Conservation (phyloP, 495 filamentous ascomycete genomes). For the Podospora pseudocomata region DNA sequence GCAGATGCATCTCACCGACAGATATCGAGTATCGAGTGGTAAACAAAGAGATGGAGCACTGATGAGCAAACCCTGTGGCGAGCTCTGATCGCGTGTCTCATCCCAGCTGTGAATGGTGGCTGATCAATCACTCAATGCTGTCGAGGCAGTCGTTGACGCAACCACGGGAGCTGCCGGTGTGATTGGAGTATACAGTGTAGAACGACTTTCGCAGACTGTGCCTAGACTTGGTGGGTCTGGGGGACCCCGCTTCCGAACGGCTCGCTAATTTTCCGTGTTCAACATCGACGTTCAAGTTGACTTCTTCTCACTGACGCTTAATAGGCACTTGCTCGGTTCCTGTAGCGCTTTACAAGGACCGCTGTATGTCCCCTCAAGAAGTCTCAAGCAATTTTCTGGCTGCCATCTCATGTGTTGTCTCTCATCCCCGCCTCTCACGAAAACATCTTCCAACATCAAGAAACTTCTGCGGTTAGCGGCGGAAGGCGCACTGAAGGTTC, state of each 20-base stretch:
- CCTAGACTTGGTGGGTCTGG: neutral
- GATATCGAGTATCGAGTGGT: neutral
- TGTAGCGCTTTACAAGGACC: too few species aligned
- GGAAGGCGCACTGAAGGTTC: slow-evolving; percentile 6
- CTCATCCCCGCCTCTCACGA: neutral
- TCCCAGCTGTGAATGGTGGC: neutral
- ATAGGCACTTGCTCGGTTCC: too few species aligned
- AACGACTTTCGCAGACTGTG: neutral
- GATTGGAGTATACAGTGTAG: neutral
- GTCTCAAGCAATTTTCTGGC: too few species aligned
- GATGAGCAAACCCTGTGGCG: neutral
- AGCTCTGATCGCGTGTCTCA: neutral
- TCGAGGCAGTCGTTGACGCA: slow-evolving; percentile 10
- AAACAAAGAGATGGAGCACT: neutral
- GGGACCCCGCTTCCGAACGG: neutral
- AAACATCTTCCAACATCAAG: neutral
- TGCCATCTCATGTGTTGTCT: neutral
- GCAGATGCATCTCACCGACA: neutral
- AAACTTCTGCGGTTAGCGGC: neutral
- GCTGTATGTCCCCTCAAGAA: too few species aligned
- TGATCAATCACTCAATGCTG: neutral
- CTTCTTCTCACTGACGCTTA: too few species aligned
- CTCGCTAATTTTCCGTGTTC: neutral
- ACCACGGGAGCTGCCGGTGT: slow-evolving; percentile 13
- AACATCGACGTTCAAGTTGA: neutral